These are phyloP conservation scores for Euphorbia pulcherrima DNA, from an alignment of 345 rosid species.

Conservation along the genomic window DNA sequence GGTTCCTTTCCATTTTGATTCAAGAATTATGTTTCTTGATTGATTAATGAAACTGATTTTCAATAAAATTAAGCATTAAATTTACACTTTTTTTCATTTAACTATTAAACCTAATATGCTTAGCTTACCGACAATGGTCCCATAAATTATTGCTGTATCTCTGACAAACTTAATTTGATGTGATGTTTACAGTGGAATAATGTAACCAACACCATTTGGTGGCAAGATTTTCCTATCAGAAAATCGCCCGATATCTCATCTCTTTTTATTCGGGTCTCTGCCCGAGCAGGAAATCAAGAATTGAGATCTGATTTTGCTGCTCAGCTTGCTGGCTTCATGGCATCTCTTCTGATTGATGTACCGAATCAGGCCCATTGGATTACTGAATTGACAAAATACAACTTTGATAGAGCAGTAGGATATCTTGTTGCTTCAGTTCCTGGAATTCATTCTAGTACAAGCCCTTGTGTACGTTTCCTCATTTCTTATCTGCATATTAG, in stretches of 20 bases:
- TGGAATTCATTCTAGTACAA: slow-evolving; percentile 63
- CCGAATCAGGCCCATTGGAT: slow-evolving; percentile 88
- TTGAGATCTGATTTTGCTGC: slow-evolving; percentile 70
- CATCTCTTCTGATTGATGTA: slow-evolving; percentile 71
- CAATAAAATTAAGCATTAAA: background rate
- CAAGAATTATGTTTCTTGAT: too few relatives aligned
- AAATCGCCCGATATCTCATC: slow-evolving; percentile 56
- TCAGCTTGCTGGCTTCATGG: slow-evolving; percentile 83
- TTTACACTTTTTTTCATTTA: background rate
- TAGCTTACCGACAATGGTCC: background rate
- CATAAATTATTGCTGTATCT: background rate
- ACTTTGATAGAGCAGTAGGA: slow-evolving; percentile 66
- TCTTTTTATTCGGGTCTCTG: slow-evolving; percentile 49
- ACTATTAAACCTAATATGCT: background rate
- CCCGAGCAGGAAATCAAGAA: slow-evolving; percentile 31
- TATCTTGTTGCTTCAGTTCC: slow-evolving; percentile 81
- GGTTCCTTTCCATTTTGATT: too few relatives aligned
- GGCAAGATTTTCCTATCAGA: slow-evolving; percentile 94
- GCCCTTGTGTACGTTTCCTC: slow-evolving; percentile 38
- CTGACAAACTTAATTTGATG: background rate
- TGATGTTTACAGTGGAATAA: slow-evolving; percentile 63
- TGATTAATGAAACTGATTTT: too few relatives aligned
- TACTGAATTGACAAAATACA: slow-evolving; percentile 60
- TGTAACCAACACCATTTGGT: slow-evolving; percentile 90
- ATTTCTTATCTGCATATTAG: background rate